Evolutionary conservation across 345 rosid genomes (phyloP).

Genomic region (Linum lewisii): DNA sequence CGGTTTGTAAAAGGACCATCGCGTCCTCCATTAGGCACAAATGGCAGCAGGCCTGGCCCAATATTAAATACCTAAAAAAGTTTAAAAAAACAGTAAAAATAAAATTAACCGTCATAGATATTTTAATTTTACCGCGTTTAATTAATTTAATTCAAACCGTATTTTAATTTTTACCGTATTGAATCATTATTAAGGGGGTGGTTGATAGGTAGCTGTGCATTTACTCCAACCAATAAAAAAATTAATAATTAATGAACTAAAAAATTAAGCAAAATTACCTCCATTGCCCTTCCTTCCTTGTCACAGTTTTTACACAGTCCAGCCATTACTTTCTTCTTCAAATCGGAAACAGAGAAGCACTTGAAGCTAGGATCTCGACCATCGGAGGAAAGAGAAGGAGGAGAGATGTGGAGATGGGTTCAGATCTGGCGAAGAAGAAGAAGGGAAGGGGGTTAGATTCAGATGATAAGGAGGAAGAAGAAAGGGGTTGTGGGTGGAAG

Average conservation of each 20-base stretch:
- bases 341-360: conserved; percentile 72
- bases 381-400: conserved; percentile 16
- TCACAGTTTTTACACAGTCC: conserved; percentile 68
- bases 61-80: conserved; percentile 47
- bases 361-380: conserved; percentile 50
- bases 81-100: neutral
- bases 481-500: too few species aligned
- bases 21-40: conserved; percentile 96
- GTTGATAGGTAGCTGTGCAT: neutral
- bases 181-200: too few species aligned
- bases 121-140: too few species aligned
- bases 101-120: neutral
- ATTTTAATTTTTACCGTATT: too few species aligned
- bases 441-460: too few species aligned
- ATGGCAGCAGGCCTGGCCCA: conserved; percentile 90
- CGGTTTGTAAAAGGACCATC: conserved; percentile 83
- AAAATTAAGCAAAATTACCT: conserved; percentile 43
- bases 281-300: conserved; percentile 83
- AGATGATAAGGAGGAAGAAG: conserved; percentile 34
- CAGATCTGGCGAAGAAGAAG: conserved; percentile 37
- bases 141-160: too few species aligned
- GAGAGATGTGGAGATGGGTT: neutral
- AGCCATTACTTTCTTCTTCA: too few species aligned
- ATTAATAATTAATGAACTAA: neutral
- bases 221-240: neutral